A percentile compares a stretch with the other conserved stretches of the same genome.
Conservation (phyloP, 1,284 basidiomycete genomes). For the Leccinum subatratum region DNA sequence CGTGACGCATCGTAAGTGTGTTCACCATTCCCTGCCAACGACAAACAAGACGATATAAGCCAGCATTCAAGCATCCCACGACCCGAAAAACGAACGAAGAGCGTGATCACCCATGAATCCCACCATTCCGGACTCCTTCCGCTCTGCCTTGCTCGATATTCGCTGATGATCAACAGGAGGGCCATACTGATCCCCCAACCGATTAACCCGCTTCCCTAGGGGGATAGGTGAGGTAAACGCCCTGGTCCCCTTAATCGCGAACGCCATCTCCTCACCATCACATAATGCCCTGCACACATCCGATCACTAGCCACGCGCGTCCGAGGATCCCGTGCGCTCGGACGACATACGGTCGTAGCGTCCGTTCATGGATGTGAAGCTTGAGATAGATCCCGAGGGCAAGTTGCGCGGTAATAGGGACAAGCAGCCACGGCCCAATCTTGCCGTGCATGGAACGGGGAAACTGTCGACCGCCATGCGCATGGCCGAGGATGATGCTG, state of each 20-base stretch:
- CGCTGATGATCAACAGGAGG: slow-evolving; percentile 78
- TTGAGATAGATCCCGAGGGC: slow-evolving; percentile 86
- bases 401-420: slow-evolving; percentile 69
- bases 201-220: slow-evolving; percentile 74
- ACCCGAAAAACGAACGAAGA: slow-evolving; percentile 62
- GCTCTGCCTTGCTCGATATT: slow-evolving; percentile 71
- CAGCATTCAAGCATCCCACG: background rate
- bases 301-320: slow-evolving; percentile 82
- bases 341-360: slow-evolving; percentile 72
- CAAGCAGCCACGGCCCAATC: slow-evolving; percentile 65
- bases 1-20: slow-evolving; percentile 90
- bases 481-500: slow-evolving; percentile 74
- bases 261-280: slow-evolving; percentile 54
- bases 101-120: slow-evolving; percentile 84
- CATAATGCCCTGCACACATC: slow-evolving; percentile 90
- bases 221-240: background rate
- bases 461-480: slow-evolving; percentile 74
- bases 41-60: background rate
- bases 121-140: slow-evolving; percentile 84
- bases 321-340: slow-evolving; percentile 77
- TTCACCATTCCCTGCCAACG: slow-evolving; percentile 55
- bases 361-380: slow-evolving; percentile 81
- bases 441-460: slow-evolving; percentile 65
- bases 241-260: background rate
- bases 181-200: slow-evolving; percentile 83